Conservation (phyloP, 495 filamentous ascomycete species). For the Penicillium riverlandense region DNA sequence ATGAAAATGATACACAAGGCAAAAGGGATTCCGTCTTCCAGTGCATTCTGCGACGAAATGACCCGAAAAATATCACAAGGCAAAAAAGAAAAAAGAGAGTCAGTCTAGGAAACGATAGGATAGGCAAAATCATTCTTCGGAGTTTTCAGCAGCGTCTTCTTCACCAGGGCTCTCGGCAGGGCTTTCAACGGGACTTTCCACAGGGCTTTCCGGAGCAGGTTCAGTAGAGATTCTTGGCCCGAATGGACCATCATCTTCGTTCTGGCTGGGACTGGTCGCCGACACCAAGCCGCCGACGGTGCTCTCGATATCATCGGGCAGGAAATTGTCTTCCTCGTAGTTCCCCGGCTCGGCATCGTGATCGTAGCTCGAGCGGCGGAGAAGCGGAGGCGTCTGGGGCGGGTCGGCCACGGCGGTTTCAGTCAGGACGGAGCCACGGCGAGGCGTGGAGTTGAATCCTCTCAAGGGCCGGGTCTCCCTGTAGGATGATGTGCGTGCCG, state of each 20-base stretch:
- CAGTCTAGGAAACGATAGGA: not conserved
- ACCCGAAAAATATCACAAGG: not conserved
- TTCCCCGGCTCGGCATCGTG: constrained; percentile 53
- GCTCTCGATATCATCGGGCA: constrained; percentile 33
- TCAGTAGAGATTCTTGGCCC: constrained; percentile 26
- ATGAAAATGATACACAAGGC: no score
- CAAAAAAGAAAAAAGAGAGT: not conserved
- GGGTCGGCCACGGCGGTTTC: constrained; percentile 32
- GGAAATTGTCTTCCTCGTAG: constrained; percentile 27
- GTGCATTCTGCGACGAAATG: not conserved
- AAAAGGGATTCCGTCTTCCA: no score
- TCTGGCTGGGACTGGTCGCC: constrained; percentile 24
- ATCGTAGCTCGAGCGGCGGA: constrained; percentile 63
- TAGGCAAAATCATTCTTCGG: not conserved
- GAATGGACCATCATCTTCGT: constrained; percentile 25
- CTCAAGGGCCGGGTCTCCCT: constrained; percentile 33
- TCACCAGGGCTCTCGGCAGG: not conserved
- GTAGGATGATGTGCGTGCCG: constrained; percentile 37
- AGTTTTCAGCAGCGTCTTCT: no score
- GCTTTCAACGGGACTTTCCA: not conserved
- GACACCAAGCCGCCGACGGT: constrained; percentile 34
- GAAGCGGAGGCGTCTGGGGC: constrained; percentile 62
- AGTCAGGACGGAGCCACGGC: constrained; percentile 24
- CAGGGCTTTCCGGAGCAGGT: constrained; percentile 2
- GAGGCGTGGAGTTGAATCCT: constrained; percentile 22